Evolutionary conservation across 192 early-diverging fungal genomes (phyloP).

Genomic region (Backusella mclennaniae): DNA sequence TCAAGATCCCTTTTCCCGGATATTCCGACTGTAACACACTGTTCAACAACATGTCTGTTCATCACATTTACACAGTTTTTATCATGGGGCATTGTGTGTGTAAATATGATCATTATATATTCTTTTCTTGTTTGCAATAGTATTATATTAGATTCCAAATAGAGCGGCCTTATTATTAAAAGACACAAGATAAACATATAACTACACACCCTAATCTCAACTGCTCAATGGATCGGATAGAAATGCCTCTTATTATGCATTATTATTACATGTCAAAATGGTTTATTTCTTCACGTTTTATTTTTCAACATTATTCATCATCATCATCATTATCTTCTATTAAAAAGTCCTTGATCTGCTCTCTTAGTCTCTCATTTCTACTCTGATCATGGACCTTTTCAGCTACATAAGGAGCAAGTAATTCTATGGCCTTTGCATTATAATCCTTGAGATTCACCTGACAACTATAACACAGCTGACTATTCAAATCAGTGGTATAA

Average conservation of each 20-base stretch:
- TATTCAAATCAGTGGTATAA: conserved; percentile 28
- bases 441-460: conserved; percentile 49
- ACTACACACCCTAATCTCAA: no score
- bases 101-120: no score
- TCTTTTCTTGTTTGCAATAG: no score
- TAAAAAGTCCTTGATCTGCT: conserved; percentile 65
- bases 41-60: background rate
- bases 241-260: no score
- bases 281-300: no score
- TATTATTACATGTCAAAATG: no score
- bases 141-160: no score
- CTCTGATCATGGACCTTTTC: conserved; percentile 33
- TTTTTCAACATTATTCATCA: background rate
- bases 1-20: conserved; percentile 4
- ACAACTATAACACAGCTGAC: conserved; percentile 52
- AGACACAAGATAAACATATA: no score
- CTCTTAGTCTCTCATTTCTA: conserved; percentile 48
- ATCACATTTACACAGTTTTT: no score
- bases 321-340: conserved; percentile 50
- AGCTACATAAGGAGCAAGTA: conserved; percentile 44
- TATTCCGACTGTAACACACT: conserved; percentile 4
- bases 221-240: no score
- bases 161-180: no score
- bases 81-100: no score
- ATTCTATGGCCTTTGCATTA: conserved; percentile 24